Evolutionary conservation across 257 asterid genomes (phyloP).

Genomic region (Solanum virginianum): DNA sequence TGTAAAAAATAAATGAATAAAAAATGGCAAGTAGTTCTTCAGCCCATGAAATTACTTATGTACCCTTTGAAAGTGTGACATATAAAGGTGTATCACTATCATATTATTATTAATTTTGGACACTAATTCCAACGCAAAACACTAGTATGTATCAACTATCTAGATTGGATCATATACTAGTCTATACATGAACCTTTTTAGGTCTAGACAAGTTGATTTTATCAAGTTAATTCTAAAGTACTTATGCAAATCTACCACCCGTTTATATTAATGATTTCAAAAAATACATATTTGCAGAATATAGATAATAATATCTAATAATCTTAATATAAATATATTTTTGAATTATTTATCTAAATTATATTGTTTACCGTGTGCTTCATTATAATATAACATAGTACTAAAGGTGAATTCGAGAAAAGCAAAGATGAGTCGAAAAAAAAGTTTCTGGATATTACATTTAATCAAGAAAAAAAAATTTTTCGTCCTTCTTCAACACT

Average conservation of each 20-base stretch:
- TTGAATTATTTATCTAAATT: background rate
- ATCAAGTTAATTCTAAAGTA: too few species aligned
- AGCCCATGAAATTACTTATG: background rate
- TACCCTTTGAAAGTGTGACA: background rate
- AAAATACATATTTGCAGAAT: too few species aligned
- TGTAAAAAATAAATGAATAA: background rate
- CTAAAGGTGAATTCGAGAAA: background rate
- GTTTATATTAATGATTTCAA: too few species aligned
- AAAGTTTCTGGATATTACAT: background rate
- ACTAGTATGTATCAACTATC: background rate
- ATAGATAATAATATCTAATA: too few species aligned
- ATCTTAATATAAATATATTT: too few species aligned
- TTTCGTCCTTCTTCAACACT: background rate
- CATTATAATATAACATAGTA: background rate
- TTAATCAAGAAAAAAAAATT: background rate
- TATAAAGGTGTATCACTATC: background rate
- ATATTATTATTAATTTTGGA: background rate
- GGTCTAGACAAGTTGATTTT: too few species aligned
- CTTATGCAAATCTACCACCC: too few species aligned
- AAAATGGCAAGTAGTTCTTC: background rate
- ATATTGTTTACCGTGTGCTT: background rate
- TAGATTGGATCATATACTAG: background rate
- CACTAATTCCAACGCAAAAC: background rate
- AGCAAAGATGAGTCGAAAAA: background rate
- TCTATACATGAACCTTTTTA: too few species aligned